A percentile compares a stretch with the other conserved stretches of the same genome.
These are phyloP conservation scores for Russula foetens DNA, from an alignment of 768 basidiomycete genomes.

Conservation along the genomic window DNA sequence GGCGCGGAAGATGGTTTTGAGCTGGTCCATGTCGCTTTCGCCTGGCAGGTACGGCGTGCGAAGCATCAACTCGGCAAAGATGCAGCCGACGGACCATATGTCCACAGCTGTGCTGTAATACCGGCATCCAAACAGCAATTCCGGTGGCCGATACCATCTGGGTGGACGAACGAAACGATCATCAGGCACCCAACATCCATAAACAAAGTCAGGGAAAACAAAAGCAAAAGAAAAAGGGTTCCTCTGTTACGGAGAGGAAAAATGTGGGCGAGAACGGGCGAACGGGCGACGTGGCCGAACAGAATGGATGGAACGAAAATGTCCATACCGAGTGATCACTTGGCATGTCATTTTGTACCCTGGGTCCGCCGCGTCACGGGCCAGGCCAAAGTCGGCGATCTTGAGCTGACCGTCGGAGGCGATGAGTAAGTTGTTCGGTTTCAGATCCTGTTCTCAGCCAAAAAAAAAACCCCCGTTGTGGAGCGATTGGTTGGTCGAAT, in stretches of 20 bases:
- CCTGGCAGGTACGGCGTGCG: conserved; percentile 93
- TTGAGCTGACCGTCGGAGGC: conserved; percentile 87
- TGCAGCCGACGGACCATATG: conserved; percentile 96
- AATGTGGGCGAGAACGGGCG: background rate
- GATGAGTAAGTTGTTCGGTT: conserved; percentile 97
- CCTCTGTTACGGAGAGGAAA: background rate
- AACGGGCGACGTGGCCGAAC: background rate
- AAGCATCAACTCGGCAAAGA: conserved; percentile 96
- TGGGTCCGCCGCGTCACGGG: conserved; percentile 92
- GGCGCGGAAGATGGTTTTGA: conserved; percentile 90
- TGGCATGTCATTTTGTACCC: conserved; percentile 96
- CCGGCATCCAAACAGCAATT: conserved; percentile 84
- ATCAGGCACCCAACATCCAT: background rate
- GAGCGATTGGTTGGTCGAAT: background rate
- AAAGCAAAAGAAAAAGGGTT: background rate
- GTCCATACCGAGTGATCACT: conserved; percentile 87
- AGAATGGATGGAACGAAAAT: no score
- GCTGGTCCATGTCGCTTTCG: conserved; percentile 93
- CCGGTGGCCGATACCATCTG: conserved; percentile 98
- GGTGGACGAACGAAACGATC: no score
- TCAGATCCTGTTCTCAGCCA: conserved; percentile 64
- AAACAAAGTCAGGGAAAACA: no score
- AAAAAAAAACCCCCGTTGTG: background rate
- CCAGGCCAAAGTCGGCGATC: conserved; percentile 97
- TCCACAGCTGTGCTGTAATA: conserved; percentile 92